Evolutionary conservation across 1,284 basidiomycete genomes (phyloP).

Genomic region (Retiboletus flavoniger): DNA sequence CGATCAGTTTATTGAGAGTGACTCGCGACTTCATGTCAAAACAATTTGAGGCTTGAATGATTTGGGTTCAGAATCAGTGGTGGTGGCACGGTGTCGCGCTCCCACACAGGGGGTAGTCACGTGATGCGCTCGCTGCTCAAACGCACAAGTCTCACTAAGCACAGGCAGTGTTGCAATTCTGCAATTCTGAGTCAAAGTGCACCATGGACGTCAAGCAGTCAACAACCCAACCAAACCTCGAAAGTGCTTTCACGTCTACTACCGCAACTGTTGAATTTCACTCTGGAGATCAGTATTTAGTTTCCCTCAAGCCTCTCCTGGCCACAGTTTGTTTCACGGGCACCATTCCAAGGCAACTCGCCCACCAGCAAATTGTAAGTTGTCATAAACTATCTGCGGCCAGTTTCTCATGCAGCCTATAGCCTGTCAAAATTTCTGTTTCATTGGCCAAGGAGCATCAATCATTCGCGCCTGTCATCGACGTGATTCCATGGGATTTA

Average conservation of each 20-base stretch:
- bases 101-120: not conserved
- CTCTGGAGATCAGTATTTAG: not conserved
- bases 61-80: not conserved
- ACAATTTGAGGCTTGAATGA: not conserved
- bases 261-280: not conserved
- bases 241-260: not conserved
- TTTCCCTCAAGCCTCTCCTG: not conserved
- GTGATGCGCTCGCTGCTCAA: not conserved
- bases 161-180: not conserved
- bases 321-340: not conserved
- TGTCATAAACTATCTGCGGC: not conserved
- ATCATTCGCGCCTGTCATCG: not conserved
- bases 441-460: not conserved
- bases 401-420: not conserved
- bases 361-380: not conserved
- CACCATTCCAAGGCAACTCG: not conserved
- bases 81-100: not conserved
- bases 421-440: not conserved
- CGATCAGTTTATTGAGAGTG: not conserved
- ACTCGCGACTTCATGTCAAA: not conserved
- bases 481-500: not conserved
- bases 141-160: not conserved
- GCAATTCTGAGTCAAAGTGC: not conserved
- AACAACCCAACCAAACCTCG: not conserved
- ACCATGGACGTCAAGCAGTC: not conserved